These are phyloP conservation scores for Lunularia cruciata DNA, from an alignment of 225 moss, liverwort and hornwort species.

Conservation along the genomic window DNA sequence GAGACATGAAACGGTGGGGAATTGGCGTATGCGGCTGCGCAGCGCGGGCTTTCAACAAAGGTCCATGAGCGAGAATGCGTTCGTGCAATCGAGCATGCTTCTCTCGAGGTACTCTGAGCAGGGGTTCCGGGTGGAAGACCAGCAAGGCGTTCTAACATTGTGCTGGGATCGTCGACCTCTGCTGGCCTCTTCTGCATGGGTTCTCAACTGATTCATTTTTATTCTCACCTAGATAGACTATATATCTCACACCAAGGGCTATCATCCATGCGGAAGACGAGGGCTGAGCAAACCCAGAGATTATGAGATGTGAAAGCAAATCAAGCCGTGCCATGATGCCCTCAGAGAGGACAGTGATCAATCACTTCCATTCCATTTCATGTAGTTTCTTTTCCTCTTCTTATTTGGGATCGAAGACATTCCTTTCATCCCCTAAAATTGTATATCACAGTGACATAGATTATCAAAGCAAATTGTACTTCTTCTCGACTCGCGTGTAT, in stretches of 20 bases:
- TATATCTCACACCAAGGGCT: too few species aligned
- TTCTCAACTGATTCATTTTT: background rate
- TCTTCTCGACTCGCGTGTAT: too few species aligned
- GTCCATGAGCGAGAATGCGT: conserved; percentile 37
- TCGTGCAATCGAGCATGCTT: conserved; percentile 42
- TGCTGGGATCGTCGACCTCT: conserved; percentile 45
- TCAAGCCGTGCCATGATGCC: conserved; percentile 6
- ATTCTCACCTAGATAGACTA: background rate
- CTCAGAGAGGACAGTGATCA: background rate
- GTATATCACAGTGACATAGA: background rate
- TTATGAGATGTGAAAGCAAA: background rate
- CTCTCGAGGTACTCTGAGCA: conserved; percentile 35
- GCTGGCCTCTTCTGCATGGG: conserved; percentile 49
- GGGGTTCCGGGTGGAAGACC: conserved; percentile 45
- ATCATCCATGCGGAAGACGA: background rate
- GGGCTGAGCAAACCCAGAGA: background rate
- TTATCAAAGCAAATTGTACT: too few species aligned
- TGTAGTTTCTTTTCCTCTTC: background rate
- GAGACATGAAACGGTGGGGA: conserved; percentile 42
- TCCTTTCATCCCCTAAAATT: conserved; percentile 5
- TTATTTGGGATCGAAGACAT: background rate
- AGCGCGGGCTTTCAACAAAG: conserved; percentile 41
- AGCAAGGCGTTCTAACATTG: conserved; percentile 35
- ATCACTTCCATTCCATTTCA: background rate
- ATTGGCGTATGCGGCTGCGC: conserved; percentile 39